Conservation (phyloP, 2,329 filamentous ascomycete genomes). For the Aspergillus unguis region DNA sequence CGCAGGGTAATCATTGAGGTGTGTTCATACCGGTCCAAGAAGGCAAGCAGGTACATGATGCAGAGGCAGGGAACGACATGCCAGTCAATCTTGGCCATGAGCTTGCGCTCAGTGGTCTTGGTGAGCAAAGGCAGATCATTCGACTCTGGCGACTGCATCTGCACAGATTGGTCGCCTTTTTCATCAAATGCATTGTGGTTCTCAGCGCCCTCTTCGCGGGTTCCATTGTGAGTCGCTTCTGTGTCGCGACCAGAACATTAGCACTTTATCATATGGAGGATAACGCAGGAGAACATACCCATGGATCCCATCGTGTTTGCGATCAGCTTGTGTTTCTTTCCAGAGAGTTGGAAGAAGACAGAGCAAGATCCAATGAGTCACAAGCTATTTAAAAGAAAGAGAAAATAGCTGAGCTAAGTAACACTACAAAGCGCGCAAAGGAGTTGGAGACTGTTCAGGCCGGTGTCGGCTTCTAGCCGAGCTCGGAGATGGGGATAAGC, state of each 20-base stretch:
- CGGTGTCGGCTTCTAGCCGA: conserved; percentile 7
- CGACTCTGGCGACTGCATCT: conserved; percentile 9
- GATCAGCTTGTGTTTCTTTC: not conserved
- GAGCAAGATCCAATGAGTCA: not conserved
- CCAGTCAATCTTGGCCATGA: conserved; percentile 68
- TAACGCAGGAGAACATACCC: not conserved
- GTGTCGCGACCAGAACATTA: conserved; percentile 4
- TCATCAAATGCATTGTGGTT: conserved; percentile 5
- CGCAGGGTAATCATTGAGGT: not conserved
- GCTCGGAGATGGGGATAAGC: conserved; percentile 6
- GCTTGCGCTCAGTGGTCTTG: conserved; percentile 53
- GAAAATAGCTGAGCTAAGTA: not conserved
- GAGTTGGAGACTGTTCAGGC: not conserved
- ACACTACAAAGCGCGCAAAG: not conserved
- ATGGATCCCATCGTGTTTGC: not conserved
- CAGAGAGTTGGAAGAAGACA: not conserved
- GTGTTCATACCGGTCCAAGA: conserved; percentile 52
- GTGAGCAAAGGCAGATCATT: conserved; percentile 31
- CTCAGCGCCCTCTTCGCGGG: conserved; percentile 3
- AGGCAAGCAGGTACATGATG: conserved; percentile 68
- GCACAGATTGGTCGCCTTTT: conserved; percentile 17
- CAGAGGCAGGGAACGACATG: conserved; percentile 70
- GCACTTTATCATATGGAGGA: not conserved
- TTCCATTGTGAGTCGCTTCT: not conserved
- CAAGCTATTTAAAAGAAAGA: not conserved